Percentiles rank a stretch among this genome's conserved stretches.
Conservation (phyloP, 768 basidiomycete genomes). For the Fomitopsis serialis region DNA sequence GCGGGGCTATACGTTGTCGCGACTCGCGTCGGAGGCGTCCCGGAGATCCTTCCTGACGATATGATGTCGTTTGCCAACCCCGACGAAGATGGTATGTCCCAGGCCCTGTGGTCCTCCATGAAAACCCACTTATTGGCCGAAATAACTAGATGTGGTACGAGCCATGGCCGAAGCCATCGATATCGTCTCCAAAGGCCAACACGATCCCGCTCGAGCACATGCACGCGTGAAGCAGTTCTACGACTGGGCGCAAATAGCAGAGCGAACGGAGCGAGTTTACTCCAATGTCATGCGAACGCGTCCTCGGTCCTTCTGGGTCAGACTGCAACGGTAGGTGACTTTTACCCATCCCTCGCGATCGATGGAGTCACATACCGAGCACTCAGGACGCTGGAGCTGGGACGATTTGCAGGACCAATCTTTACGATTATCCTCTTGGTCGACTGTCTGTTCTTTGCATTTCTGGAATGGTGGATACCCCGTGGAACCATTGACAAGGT, state of each 20-base stretch:
- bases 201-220: constrained; percentile 75
- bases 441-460: constrained; percentile 80
- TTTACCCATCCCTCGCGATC: background rate
- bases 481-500: constrained; percentile 75
- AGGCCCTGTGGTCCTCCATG: background rate
- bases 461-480: constrained; percentile 84
- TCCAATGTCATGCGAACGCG: constrained; percentile 53
- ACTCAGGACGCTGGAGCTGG: constrained; percentile 68
- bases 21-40: constrained; percentile 92
- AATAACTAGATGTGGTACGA: constrained; percentile 65
- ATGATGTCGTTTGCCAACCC: constrained; percentile 96
- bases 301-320: constrained; percentile 68
- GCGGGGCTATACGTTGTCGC: constrained; percentile 92
- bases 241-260: constrained; percentile 76
- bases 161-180: constrained; percentile 78
- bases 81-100: constrained; percentile 78
- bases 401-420: constrained; percentile 79
- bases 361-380: background rate
- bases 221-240: constrained; percentile 79
- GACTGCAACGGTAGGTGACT: constrained; percentile 60
- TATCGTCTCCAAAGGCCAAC: constrained; percentile 58
- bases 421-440: constrained; percentile 86
- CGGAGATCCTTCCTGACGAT: constrained; percentile 88
- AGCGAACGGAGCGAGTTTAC: constrained; percentile 83
- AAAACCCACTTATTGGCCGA: background rate